These are phyloP conservation scores for Microascus cirrosus DNA, from an alignment of 2,329 filamentous ascomycete genomes.

Conservation along the genomic window DNA sequence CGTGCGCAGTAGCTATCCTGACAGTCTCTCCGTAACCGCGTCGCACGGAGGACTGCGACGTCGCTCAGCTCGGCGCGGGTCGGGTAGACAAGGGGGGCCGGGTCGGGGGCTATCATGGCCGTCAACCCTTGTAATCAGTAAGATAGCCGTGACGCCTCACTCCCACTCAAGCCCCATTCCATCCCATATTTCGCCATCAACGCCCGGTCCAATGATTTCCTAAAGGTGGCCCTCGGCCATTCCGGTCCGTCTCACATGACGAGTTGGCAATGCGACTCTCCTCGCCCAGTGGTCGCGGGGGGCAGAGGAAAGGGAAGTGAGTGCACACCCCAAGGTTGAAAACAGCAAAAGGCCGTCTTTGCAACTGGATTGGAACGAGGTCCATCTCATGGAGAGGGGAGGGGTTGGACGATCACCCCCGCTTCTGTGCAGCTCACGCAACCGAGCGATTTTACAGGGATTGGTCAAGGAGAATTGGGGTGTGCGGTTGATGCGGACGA, in stretches of 20 bases:
- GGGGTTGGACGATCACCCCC: background rate
- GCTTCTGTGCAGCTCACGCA: background rate
- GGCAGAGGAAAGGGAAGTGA: background rate
- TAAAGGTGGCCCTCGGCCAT: background rate
- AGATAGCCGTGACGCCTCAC: background rate
- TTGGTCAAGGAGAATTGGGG: background rate
- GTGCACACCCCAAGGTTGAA: background rate
- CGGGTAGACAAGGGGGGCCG: background rate
- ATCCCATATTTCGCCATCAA: background rate
- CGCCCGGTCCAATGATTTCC: background rate
- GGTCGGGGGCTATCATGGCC: background rate
- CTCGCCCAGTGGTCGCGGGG: slow-evolving; percentile 1
- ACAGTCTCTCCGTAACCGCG: background rate
- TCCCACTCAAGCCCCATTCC: background rate
- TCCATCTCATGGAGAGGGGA: background rate
- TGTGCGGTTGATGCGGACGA: background rate
- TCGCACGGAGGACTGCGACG: background rate
- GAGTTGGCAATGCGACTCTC: slow-evolving; percentile 1
- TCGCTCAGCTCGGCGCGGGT: background rate
- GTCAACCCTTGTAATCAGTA: background rate
- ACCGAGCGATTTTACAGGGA: background rate
- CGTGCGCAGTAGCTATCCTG: background rate
- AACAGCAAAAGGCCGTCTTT: background rate
- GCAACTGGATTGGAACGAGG: background rate
- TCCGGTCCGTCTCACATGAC: slow-evolving; percentile 1